Evolutionary conservation across 768 basidiomycete species (phyloP).

Genomic region (Russula sp.): DNA sequence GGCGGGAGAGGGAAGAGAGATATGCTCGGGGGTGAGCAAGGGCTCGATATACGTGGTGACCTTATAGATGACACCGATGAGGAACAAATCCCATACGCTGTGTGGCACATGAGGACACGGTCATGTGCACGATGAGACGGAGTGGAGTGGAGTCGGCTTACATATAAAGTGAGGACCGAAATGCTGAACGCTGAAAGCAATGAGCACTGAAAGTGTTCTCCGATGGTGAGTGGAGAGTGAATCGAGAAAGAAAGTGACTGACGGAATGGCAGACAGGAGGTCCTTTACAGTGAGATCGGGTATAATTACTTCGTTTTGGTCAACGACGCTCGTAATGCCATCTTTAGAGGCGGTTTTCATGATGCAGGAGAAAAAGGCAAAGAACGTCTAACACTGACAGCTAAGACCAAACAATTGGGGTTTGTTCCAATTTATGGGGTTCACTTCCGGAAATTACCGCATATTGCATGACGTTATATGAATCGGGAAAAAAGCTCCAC

Average conservation of each 20-base stretch:
- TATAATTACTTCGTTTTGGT: conserved; percentile 60
- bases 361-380: background rate
- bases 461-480: too few species aligned
- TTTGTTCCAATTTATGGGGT: too few species aligned
- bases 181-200: conserved; percentile 86
- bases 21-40: conserved; percentile 48
- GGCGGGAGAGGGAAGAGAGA: conserved; percentile 53
- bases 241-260: conserved; percentile 30
- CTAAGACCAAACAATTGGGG: too few species aligned
- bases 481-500: too few species aligned
- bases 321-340: conserved; percentile 28
- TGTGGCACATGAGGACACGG: conserved; percentile 21
- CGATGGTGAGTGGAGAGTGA: background rate
- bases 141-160: conserved; percentile 32
- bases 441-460: too few species aligned
- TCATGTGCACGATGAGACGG: background rate
- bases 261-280: conserved; percentile 79
- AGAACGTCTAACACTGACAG: too few species aligned
- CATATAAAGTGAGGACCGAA: conserved; percentile 76
- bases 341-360: conserved; percentile 24
- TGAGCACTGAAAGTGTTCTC: conserved; percentile 46
- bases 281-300: conserved; percentile 89
- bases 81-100: conserved; percentile 69
- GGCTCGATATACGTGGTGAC: conserved; percentile 57
- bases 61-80: conserved; percentile 67